Conservation (phyloP, 129 eudicot species). For the Oenanthe sinensis region DNA sequence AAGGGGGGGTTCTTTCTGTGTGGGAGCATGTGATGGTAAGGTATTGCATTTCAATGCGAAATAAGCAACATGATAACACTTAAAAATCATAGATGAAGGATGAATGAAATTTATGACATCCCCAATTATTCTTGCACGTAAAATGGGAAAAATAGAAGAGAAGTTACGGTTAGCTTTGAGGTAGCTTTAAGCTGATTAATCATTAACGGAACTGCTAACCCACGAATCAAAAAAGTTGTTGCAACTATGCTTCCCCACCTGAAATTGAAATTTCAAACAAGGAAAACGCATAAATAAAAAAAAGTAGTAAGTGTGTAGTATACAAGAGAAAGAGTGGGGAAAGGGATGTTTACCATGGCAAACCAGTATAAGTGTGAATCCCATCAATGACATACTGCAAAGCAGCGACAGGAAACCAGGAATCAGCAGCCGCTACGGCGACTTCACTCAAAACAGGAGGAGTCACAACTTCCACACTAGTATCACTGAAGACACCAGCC, state of each 20-base stretch:
- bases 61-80: neutral
- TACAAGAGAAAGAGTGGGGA: neutral
- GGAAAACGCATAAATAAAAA: neutral
- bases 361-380: constrained; percentile 54
- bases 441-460: constrained; percentile 70
- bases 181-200: constrained; percentile 81
- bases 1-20: neutral
- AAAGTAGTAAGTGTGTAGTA: neutral
- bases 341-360: constrained; percentile 42
- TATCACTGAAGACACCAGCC: constrained; percentile 32
- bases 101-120: neutral
- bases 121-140: neutral
- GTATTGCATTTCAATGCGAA: neutral
- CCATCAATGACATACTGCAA: constrained; percentile 71
- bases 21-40: neutral
- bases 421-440: constrained; percentile 75
- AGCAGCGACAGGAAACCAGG: constrained; percentile 60
- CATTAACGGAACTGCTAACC: constrained; percentile 48
- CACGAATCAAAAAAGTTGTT: constrained; percentile 67
- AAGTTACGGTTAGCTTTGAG: constrained; percentile 65
- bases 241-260: constrained; percentile 85
- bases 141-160: neutral
- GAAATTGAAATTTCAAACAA: neutral
- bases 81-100: neutral
- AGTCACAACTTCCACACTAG: constrained; percentile 20